phyloP scores from a whole-genome alignment of 2,329 filamentous ascomycete genomes.

The Xylaria polymorpha region DNA sequence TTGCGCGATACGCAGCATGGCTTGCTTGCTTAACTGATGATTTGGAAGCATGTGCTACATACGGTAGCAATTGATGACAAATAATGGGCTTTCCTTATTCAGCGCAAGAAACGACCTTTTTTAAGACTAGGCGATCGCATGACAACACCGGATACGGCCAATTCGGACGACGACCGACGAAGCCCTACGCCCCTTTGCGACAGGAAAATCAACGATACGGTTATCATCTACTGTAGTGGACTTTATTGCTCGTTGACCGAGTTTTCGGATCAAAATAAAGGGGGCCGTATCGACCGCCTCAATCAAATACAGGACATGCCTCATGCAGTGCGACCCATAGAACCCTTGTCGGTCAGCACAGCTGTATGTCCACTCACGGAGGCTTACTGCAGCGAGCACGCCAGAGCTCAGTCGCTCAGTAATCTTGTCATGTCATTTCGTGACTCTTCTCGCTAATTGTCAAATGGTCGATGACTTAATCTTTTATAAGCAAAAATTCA shows the following conservation, averaged over 20 bases:
- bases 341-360: slow-evolving; percentile 14
- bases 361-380: slow-evolving; percentile 1
- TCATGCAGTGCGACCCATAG: background rate
- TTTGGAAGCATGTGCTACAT: slow-evolving; percentile 26
- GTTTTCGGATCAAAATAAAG: background rate
- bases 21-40: slow-evolving; percentile 31
- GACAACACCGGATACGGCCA: background rate
- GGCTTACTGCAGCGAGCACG: slow-evolving; percentile 6
- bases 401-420: background rate
- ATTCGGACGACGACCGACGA: background rate
- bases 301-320: background rate
- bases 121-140: background rate
- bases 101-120: slow-evolving; percentile 24
- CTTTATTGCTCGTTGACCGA: background rate
- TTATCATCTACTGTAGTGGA: background rate
- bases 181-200: background rate
- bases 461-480: background rate
- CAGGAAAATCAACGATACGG: background rate
- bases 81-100: slow-evolving; percentile 21
- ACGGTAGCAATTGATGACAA: slow-evolving; percentile 15
- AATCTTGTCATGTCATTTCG: background rate
- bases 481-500: background rate
- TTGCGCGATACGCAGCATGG: background rate
- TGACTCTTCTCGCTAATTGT: background rate
- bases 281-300: background rate